phyloP scores from a whole-genome alignment of 768 basidiomycete species.

The Mycena rosella region DNA sequence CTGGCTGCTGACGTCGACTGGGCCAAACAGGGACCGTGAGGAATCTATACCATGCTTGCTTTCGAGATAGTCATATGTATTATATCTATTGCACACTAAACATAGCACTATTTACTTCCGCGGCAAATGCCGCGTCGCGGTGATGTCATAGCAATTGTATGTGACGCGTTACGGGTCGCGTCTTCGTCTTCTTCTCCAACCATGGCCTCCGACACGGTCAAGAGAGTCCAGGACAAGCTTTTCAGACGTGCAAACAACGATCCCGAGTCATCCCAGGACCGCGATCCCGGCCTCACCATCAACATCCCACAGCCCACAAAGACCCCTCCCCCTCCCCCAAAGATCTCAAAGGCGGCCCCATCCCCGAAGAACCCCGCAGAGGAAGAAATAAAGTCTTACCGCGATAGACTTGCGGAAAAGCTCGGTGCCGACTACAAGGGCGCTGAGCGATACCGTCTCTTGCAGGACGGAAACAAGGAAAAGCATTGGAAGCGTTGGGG shows the following conservation, averaged over 20 bases:
- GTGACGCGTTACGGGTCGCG: conserved; percentile 16
- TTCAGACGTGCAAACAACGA: conserved; percentile 59
- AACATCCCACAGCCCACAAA: conserved; percentile 71
- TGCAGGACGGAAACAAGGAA: conserved; percentile 83
- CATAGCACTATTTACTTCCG: too few relatives aligned
- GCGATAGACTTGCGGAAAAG: conserved; percentile 72
- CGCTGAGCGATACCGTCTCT: conserved; percentile 86
- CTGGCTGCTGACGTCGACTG: conserved; percentile 71
- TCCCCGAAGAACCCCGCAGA: conserved; percentile 48
- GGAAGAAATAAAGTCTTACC: conserved; percentile 55
- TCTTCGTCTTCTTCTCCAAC: conserved; percentile 13
- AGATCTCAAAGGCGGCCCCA: conserved; percentile 55
- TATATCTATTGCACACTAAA: conserved; percentile 15
- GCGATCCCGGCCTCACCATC: conserved; percentile 65
- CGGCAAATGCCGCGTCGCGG: not conserved
- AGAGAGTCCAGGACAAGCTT: conserved; percentile 80
- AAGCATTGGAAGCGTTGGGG: conserved; percentile 99
- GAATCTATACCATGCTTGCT: conserved; percentile 32
- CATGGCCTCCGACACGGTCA: conserved; percentile 61
- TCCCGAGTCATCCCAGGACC: conserved; percentile 13
- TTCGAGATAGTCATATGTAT: conserved; percentile 26
- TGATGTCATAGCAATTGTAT: not conserved
- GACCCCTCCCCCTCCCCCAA: conserved; percentile 60
- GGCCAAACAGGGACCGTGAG: conserved; percentile 29
- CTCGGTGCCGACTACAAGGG: conserved; percentile 83